Conservation (phyloP, 306 rosid genomes). For the Acacia acuminata region DNA sequence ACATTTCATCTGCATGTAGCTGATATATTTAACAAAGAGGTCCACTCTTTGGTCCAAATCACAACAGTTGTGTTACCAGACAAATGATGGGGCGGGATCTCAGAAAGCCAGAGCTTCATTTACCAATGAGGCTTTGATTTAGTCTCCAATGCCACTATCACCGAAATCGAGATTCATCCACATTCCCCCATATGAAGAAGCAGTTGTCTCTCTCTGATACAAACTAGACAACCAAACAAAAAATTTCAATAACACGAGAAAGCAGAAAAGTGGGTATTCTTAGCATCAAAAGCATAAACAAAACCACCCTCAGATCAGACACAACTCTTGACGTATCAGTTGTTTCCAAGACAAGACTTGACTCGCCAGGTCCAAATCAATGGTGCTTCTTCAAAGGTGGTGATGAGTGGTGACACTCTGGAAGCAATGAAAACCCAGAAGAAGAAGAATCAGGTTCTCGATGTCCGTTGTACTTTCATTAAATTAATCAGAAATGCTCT, state of each 20-base stretch:
- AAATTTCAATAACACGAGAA: not conserved
- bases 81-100: constrained; percentile 51
- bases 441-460: constrained; percentile 23
- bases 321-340: constrained; percentile 26
- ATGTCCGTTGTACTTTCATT: constrained; percentile 33
- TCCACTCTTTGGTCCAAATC: constrained; percentile 17
- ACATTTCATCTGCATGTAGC: constrained; percentile 14
- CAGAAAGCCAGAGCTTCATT: constrained; percentile 52
- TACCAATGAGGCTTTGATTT: constrained; percentile 34
- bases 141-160: constrained; percentile 30
- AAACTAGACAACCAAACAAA: constrained; percentile 23
- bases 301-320: constrained; percentile 32
- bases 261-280: constrained; percentile 1
- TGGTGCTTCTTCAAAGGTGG: constrained; percentile 38
- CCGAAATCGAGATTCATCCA: constrained; percentile 39
- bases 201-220: constrained; percentile 12
- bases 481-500: constrained; percentile 39
- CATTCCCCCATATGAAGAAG: constrained; percentile 48
- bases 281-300: constrained; percentile 25
- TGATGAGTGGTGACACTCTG: constrained; percentile 39
- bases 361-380: constrained; percentile 36
- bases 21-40: constrained; percentile 18
- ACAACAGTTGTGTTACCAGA: constrained; percentile 44
- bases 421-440: constrained; percentile 48
- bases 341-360: constrained; percentile 22